phyloP scores from a whole-genome alignment of 176 grass and related monocot species.

The Zoysia pacifica region DNA sequence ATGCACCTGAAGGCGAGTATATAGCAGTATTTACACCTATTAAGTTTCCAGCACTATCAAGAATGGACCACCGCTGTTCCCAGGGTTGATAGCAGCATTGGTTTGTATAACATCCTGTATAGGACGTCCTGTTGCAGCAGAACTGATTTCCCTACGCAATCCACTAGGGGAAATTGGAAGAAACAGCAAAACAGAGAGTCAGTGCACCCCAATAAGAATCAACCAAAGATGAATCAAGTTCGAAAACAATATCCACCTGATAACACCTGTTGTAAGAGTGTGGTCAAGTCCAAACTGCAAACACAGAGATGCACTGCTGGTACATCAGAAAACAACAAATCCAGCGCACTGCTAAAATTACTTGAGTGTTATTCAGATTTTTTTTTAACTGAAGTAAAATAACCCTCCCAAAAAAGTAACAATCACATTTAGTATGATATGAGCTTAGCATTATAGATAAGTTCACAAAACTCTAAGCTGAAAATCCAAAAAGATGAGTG shows the following conservation, averaged over 20 bases:
- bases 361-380: too few species aligned
- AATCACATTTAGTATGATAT: too few species aligned
- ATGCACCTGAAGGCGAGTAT: slow-evolving; percentile 98
- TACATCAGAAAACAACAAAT: background rate
- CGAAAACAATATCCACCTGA: slow-evolving; percentile 65
- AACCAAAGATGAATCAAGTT: slow-evolving; percentile 29
- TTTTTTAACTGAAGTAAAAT: too few species aligned
- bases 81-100: slow-evolving; percentile 97
- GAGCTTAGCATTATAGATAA: too few species aligned
- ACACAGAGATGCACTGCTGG: slow-evolving; percentile 6
- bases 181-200: slow-evolving; percentile 14
- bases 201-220: slow-evolving; percentile 27
- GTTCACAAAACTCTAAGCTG: too few species aligned
- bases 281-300: slow-evolving; percentile 99
- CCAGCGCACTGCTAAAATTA: too few species aligned
- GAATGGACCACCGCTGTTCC: slow-evolving; percentile 89
- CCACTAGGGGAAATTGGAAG: slow-evolving; percentile 51
- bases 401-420: too few species aligned
- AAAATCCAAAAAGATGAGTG: background rate
- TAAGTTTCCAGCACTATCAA: slow-evolving; percentile 94
- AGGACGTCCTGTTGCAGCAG: slow-evolving; percentile 96
- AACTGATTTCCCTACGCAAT: slow-evolving; percentile 96
- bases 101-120: slow-evolving; percentile 99
- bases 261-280: slow-evolving; percentile 98
- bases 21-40: slow-evolving; percentile 99